These are phyloP conservation scores for Diaporthe sp. DNA, from an alignment of 2,329 filamentous ascomycete genomes.

Conservation along the genomic window DNA sequence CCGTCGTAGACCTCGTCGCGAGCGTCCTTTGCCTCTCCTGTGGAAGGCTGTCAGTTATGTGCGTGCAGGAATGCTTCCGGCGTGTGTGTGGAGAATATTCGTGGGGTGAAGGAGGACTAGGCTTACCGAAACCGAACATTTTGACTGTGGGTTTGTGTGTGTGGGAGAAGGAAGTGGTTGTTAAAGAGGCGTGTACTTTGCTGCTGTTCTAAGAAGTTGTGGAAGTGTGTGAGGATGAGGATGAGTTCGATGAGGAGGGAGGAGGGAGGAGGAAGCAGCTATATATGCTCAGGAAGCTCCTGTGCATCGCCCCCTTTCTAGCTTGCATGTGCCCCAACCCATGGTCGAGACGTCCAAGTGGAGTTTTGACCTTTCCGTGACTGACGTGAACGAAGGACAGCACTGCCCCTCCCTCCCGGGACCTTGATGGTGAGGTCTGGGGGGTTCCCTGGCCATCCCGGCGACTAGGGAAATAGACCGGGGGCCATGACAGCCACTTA, in stretches of 20 bases:
- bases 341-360: slow-evolving; percentile 38
- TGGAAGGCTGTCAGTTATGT: background rate
- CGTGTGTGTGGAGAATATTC: background rate
- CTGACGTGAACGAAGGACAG: slow-evolving; percentile 33
- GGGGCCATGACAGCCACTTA: slow-evolving; percentile 21
- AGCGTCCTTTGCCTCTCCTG: slow-evolving; percentile 59
- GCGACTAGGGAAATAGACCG: slow-evolving; percentile 5
- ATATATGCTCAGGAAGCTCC: slow-evolving; percentile 39
- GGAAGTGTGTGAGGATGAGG: slow-evolving; percentile 31
- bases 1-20: slow-evolving; percentile 60
- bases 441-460: slow-evolving; percentile 24
- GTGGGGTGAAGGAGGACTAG: background rate
- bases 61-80: too few relatives aligned
- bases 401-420: slow-evolving; percentile 34
- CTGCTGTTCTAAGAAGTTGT: background rate
- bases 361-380: slow-evolving; percentile 11
- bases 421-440: slow-evolving; percentile 32
- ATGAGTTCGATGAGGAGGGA: background rate
- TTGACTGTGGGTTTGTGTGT: slow-evolving; percentile 29
- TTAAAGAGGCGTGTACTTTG: background rate
- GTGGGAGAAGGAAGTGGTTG: background rate
- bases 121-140: slow-evolving; percentile 45
- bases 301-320: background rate
- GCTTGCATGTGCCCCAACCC: slow-evolving; percentile 19
- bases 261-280: slow-evolving; percentile 25